Percentiles rank a stretch among this genome's conserved stretches.
phyloP scores from a whole-genome alignment of 345 rosid genomes.

The Bretschneidera sinensis region DNA sequence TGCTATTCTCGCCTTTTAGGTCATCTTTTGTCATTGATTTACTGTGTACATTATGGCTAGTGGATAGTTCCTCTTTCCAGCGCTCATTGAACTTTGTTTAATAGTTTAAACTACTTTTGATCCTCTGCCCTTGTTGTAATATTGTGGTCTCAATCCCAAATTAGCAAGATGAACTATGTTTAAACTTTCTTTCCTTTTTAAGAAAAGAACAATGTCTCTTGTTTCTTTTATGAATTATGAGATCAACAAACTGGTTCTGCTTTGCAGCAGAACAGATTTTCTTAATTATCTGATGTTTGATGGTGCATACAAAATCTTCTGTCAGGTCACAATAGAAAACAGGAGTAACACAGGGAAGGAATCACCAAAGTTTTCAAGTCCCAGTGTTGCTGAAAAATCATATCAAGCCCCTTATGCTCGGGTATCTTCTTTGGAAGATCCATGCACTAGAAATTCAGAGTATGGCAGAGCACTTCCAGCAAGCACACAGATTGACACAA shows the following conservation, averaged over 20 bases:
- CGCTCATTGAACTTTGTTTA: neutral
- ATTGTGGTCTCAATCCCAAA: too few relatives aligned
- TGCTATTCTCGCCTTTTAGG: too few relatives aligned
- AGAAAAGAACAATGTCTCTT: too few relatives aligned
- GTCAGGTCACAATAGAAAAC: slow-evolving; percentile 44
- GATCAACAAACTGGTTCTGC: neutral
- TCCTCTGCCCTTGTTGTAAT: too few relatives aligned
- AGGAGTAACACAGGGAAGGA: slow-evolving; percentile 33
- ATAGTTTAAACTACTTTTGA: too few relatives aligned
- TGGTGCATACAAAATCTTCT: slow-evolving; percentile 15
- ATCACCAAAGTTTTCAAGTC: slow-evolving; percentile 35
- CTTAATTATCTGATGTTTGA: slow-evolving; percentile 17
- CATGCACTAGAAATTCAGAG: slow-evolving; percentile 46
- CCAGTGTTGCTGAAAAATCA: slow-evolving; percentile 45
- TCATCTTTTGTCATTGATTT: neutral
- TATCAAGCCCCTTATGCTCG: slow-evolving; percentile 74
- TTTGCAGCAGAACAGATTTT: slow-evolving; percentile 7
- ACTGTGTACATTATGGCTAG: neutral
- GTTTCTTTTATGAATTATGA: too few relatives aligned
- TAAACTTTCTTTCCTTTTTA: too few relatives aligned
- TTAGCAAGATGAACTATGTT: too few relatives aligned
- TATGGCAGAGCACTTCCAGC: slow-evolving; percentile 50
- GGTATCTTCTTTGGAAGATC: slow-evolving; percentile 71
- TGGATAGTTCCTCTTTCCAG: neutral
- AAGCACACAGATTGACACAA: slow-evolving; percentile 29